Base-by-base conservation (phyloP, 441 rosid genomes). In the Sinapis alba region DNA sequence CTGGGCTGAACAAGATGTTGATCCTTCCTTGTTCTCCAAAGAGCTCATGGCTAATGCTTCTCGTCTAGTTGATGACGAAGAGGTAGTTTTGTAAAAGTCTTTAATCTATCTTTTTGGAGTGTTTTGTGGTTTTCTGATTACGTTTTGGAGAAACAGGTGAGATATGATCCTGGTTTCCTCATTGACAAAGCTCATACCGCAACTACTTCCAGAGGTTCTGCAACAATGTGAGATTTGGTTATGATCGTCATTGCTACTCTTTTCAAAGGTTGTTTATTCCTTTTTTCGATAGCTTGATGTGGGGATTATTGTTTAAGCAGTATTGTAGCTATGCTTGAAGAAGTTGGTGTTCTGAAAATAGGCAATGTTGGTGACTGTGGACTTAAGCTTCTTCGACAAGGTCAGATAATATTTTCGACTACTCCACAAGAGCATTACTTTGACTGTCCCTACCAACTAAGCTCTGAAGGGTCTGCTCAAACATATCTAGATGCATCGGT, bases 291-390 rank as follows among this genome's bases (percentile, higher is more conserved):
- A 71, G 76, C 56, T 71, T 71, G 56, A 65, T 71, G 66, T 68
- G 4, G 10, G 9, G 11, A 43, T 68, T 78, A n/a, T 78, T 78
- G 74, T 3, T 78, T 67, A 71, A 76, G 7, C 77, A 95, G 99
- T 73, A 87, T 92, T 68, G 82, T 91, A 74, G 99, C 92, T 28
- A 86, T 91, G 96, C 84, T 92, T 78, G 96, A 90, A 83, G 90
- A 83, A 57, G 79, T 83, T 19, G 96, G 99, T 72, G 72, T 73
- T 64, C 82, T 95, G 45, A 95, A 87, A 84, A 80, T 92, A 15
- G 97, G 97, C 24, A 89, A 81, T 82, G 86, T 90, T 27, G 99
- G 99, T 53, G 97, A 95, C 80, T 95, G 97, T 82, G 99, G 97
- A 83, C 83, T 95, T 63, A 86, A 83, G 79, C 84, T 86, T 73